Evolutionary conservation across 2,329 filamentous ascomycete genomes (phyloP), one percentile per base, ranked within the genome.

Genomic region (Triangularia verruculosa): DNA sequence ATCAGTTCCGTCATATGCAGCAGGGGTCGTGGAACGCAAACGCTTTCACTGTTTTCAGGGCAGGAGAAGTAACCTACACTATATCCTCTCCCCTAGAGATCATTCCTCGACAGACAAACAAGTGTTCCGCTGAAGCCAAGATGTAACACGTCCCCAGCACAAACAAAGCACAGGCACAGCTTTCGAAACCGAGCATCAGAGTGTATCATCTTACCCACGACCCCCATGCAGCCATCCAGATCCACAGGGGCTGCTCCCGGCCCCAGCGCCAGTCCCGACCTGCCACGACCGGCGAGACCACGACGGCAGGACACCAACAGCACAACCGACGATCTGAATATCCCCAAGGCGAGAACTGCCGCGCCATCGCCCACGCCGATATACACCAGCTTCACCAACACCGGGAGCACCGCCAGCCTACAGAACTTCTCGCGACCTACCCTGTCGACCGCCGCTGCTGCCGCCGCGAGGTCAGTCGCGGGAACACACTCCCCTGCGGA

Each of bases 371-470:
- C 76, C 66, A 81, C 81, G 61, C 78, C 83, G 30, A 78, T 80
- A 69, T 81, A 83, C 74, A 70, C 78, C 62, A 78, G 78, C 71
- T 82, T 84, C 67, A 77, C 79, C 65, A 70, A 76, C 67, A 84
- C 80, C 73, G 76, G 78, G 61, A 85, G 80, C 75, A 77, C 74
- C 64, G 73, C 74, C 63, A 82, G 76, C 66, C 79, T 80, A 22
- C 83, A 84, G 64, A 86, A 85, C 78, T 88, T 85, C 76, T 86
- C 85, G 24, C 81, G 86, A 15, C 84, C 85, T 47, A 80, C 69
- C 43, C 20, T 71, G 2, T 72, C 71, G 22, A 72, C 69, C 61
- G 68, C 70, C 51, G 34, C 57, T 24, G 57, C 57, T n/a, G 51
- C 51, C 15, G 69, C 71, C 59, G 67, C 71, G 61, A 68, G 71